Evolutionary conservation across 345 rosid genomes (phyloP).

Genomic region (Lenwebbia sp.): DNA sequence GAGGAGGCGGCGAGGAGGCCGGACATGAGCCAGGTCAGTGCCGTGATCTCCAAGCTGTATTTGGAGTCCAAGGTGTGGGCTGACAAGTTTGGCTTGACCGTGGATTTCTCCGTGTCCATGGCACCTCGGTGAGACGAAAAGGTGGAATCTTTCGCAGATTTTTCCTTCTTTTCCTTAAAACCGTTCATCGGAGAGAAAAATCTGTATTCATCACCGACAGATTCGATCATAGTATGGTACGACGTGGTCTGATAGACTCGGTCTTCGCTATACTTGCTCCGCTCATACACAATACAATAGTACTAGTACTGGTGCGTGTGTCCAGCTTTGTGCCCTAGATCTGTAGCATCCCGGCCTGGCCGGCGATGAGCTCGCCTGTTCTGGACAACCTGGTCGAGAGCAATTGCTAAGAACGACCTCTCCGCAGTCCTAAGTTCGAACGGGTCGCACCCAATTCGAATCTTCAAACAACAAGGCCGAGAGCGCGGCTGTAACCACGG

Average conservation of each 20-base stretch:
- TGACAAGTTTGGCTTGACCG: conserved; percentile 19
- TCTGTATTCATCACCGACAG: not conserved
- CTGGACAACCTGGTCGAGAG: not conserved
- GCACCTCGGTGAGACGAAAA: conserved; percentile 32
- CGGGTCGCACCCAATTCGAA: not conserved
- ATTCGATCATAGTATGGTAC: not conserved
- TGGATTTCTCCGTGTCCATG: conserved; percentile 40
- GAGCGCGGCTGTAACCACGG: not conserved
- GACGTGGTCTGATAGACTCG: not conserved
- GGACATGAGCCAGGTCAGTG: conserved; percentile 34
- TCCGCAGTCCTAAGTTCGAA: not conserved
- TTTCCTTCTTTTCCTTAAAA: not conserved
- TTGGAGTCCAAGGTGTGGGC: conserved; percentile 41
- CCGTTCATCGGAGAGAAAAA: not conserved
- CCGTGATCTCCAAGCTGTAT: conserved; percentile 27
- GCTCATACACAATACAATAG: not conserved
- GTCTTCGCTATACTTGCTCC: not conserved
- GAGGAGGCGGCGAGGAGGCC: conserved; percentile 39
- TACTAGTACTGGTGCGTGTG: not conserved
- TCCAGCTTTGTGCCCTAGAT: not conserved
- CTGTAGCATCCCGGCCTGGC: not conserved
- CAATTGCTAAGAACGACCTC: not conserved
- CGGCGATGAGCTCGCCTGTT: not conserved
- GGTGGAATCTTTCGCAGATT: not conserved
- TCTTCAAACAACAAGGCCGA: not conserved